phyloP scores from a whole-genome alignment of 177 flowering plant species.

The Vitis hybrid region DNA sequence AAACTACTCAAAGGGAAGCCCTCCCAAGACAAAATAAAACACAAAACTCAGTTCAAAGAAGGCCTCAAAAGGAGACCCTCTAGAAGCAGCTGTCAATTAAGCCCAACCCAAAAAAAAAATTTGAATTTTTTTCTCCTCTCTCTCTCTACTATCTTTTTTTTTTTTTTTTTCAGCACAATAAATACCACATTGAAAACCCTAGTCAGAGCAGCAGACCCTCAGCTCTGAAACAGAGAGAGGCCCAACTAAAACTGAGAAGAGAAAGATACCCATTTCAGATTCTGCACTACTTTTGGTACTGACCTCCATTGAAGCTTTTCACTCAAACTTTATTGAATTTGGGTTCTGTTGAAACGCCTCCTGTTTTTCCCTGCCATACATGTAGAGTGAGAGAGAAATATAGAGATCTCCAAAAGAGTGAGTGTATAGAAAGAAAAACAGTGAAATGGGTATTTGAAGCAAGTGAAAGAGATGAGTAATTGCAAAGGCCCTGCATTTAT shows the following conservation, averaged over 20 bases:
- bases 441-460: slow-evolving; percentile 17
- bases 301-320: slow-evolving; percentile 48
- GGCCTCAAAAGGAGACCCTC: slow-evolving; percentile 10
- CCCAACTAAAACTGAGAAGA: slow-evolving; percentile 42
- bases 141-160: no score
- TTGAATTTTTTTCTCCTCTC: slow-evolving; percentile 13
- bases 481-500: slow-evolving; percentile 74
- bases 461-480: slow-evolving; percentile 31
- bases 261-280: slow-evolving; percentile 72
- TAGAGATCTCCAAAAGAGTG: slow-evolving; percentile 4
- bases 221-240: slow-evolving; percentile 40
- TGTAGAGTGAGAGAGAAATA: slow-evolving; percentile 10
- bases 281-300: slow-evolving; percentile 57
- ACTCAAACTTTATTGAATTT: slow-evolving; percentile 31
- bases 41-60: slow-evolving; percentile 20
- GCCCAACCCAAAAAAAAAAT: slow-evolving; percentile 14
- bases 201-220: slow-evolving; percentile 38
- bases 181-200: slow-evolving; percentile 54
- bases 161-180: slow-evolving; percentile 35
- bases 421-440: background rate
- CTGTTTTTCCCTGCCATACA: slow-evolving; percentile 13
- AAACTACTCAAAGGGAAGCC: slow-evolving; percentile 13
- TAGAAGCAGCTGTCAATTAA: slow-evolving; percentile 28
- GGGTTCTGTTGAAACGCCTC: slow-evolving; percentile 34
- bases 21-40: slow-evolving; percentile 17